A percentile compares a stretch with the other conserved stretches of the same genome.
These are phyloP conservation scores for Karstenula rhodostoma DNA, from an alignment of 2,329 filamentous ascomycete genomes.

Conservation along the genomic window DNA sequence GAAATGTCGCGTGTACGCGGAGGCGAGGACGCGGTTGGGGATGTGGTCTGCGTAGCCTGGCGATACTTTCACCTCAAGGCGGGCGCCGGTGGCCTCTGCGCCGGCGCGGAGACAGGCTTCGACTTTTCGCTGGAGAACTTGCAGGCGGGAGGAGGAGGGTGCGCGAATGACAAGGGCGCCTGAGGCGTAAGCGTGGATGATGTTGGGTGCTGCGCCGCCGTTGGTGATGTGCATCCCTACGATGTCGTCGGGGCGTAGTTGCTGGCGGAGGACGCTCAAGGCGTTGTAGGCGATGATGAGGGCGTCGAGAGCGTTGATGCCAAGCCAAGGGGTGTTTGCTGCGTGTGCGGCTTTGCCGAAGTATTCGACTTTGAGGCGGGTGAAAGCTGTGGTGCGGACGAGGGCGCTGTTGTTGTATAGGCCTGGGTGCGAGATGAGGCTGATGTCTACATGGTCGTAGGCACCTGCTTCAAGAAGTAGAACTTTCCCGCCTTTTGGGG, in stretches of 20 bases:
- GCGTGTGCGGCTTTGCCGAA: slow-evolving; percentile 47
- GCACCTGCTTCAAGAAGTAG: slow-evolving; percentile 56
- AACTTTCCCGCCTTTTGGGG: slow-evolving; percentile 60
- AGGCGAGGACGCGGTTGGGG: slow-evolving; percentile 60
- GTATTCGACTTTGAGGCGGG: slow-evolving; percentile 28
- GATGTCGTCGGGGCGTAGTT: slow-evolving; percentile 51
- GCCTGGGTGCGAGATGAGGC: slow-evolving; percentile 39
- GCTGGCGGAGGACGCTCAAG: slow-evolving; percentile 49
- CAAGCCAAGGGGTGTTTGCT: slow-evolving; percentile 50
- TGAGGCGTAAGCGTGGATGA: slow-evolving; percentile 52
- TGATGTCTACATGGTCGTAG: slow-evolving; percentile 39
- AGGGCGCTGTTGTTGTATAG: slow-evolving; percentile 31
- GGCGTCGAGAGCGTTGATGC: slow-evolving; percentile 53
- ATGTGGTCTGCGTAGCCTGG: slow-evolving; percentile 64
- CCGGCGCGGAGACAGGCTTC: slow-evolving; percentile 57
- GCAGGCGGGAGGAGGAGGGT: slow-evolving; percentile 34
- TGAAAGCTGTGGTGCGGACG: slow-evolving; percentile 29
- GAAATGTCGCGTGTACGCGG: slow-evolving; percentile 41
- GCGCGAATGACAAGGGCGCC: slow-evolving; percentile 51
- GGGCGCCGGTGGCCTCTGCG: slow-evolving; percentile 61
- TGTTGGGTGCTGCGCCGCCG: slow-evolving; percentile 44
- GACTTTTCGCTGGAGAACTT: slow-evolving; percentile 42
- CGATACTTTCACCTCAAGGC: slow-evolving; percentile 53
- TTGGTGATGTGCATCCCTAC: slow-evolving; percentile 46
- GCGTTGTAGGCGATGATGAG: slow-evolving; percentile 45